Evolutionary conservation across 768 basidiomycete species (phyloP), one percentile per base, ranked within the genome.

Genomic region (Russula ochroleuca): DNA sequence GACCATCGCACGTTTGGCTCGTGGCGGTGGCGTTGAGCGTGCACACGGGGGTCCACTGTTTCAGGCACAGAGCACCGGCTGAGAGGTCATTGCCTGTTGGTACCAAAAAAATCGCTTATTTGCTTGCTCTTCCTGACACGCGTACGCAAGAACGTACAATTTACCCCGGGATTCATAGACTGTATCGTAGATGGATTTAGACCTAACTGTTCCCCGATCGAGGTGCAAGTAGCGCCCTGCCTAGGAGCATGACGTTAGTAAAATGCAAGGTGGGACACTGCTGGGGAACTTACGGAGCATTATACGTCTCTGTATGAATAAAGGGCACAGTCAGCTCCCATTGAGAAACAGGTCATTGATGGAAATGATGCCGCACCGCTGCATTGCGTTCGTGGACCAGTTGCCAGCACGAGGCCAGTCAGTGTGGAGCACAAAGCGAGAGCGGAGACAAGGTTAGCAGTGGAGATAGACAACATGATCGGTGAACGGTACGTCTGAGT

Each of bases 1-100:
- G 48, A 23, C 3, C 31, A 10, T 45, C 17, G 38, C 66, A 67
- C 31, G 58, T 48, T 31, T 23, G 31, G 3, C 2, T 23, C 40
- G 63, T 60, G 25, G 66, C 64, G 13, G 59, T 65, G 1, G 3
- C 41, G 19, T 67, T 65, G 25, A 57, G 49, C 28, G 66, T 61
- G 51, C 66, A 28, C 2, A 67, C 2, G 2, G 5, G 13, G 64
- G 59, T 28, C 28, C n/a, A 21, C 17, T 53, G 43, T 35, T 2
- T 47, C 11, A 55, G 59, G 65, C 19, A 65, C 0, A 15, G 0
- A 28, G 28, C 2, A n/a, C 31, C 49, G 3, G 31, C 0, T 11
- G 38, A 15, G 43, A 61, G 55, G 23, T 54, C 6, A 14, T 31
- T 9, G 25, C 48, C 59, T 61, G 40, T 45, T 31, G 14, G 31